Evolutionary conservation across 495 filamentous ascomycete genomes (phyloP).

Genomic region (Penicillium canariense): DNA sequence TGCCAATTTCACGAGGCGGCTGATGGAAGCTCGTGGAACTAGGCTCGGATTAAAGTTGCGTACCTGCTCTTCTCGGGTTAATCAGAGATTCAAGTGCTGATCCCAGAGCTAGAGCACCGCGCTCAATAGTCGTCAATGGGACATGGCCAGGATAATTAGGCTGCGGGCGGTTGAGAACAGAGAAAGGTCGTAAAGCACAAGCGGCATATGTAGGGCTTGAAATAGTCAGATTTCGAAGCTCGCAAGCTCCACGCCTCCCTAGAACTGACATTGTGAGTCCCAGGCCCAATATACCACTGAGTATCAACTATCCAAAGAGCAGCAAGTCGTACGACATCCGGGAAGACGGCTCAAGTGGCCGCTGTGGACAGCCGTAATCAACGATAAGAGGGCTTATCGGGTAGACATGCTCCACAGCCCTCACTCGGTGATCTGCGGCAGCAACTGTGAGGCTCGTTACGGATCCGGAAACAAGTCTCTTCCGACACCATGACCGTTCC

Average conservation of each 20-base stretch:
- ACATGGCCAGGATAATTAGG: constrained; percentile 83
- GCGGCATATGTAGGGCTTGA: constrained; percentile 4
- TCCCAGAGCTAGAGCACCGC: constrained; percentile 72
- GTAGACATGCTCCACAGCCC: constrained; percentile 3
- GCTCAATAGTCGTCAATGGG: constrained; percentile 76
- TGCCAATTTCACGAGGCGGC: not conserved
- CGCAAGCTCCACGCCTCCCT: constrained; percentile 23
- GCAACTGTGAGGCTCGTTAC: not conserved
- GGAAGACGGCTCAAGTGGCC: constrained; percentile 21
- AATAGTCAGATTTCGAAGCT: constrained; percentile 18
- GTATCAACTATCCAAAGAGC: not conserved
- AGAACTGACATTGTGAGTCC: constrained; percentile 34
- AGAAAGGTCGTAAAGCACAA: constrained; percentile 53
- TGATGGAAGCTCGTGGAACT: not conserved
- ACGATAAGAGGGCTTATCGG: constrained; percentile 19
- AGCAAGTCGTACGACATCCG: constrained; percentile 30
- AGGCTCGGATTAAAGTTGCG: not conserved
- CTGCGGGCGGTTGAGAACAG: constrained; percentile 73
- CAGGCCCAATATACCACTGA: not conserved
- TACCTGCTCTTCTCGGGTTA: constrained; percentile 76
- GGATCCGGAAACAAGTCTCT: not conserved
- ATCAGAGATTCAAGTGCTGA: constrained; percentile 77
- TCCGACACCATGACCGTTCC: not conserved
- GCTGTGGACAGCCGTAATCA: constrained; percentile 23
- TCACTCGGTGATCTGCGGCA: constrained; percentile 3